Conservation (phyloP, 2,329 filamentous ascomycete species). For the Zopfia rhizophila region DNA sequence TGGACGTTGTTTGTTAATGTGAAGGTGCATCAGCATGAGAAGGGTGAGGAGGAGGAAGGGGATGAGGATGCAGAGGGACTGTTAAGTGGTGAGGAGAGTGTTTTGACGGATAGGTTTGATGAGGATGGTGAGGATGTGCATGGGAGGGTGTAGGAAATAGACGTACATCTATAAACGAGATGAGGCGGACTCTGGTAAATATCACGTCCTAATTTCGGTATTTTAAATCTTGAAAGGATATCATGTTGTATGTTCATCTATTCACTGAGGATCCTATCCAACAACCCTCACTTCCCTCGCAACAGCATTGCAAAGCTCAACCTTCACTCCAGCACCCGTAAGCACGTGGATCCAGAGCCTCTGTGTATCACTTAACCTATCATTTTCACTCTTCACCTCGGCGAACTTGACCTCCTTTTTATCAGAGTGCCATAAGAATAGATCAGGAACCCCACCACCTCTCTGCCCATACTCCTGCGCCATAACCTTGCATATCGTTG, state of each 20-base stretch:
- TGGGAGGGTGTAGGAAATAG: no score
- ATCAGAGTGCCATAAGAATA: slow-evolving; percentile 81
- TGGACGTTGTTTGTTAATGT: slow-evolving; percentile 52
- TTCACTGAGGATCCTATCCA: no score
- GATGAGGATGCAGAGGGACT: slow-evolving; percentile 23
- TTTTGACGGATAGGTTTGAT: slow-evolving; percentile 33
- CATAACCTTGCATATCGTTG: slow-evolving; percentile 89
- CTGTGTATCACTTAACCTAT: slow-evolving; percentile 95
- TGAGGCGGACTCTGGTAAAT: no score
- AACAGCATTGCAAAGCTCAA: slow-evolving; percentile 79
- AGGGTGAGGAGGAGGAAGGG: slow-evolving; percentile 8
- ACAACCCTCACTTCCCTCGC: slow-evolving; percentile 62
- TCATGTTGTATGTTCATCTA: no score
- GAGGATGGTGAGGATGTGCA: no score
- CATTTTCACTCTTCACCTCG: slow-evolving; percentile 73
- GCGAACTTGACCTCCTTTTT: slow-evolving; percentile 73
- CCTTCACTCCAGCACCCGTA: slow-evolving; percentile 81
- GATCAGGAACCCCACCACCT: slow-evolving; percentile 88
- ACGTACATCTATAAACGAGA: no score
- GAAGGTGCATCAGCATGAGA: slow-evolving; percentile 31
- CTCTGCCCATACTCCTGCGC: slow-evolving; percentile 92
- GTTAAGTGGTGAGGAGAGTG: slow-evolving; percentile 32
- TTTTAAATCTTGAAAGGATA: no score
- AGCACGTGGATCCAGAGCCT: slow-evolving; percentile 96
- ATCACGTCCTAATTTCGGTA: no score